Conservation (phyloP, 495 filamentous ascomycete genomes). For the Peziza echinospora region DNA sequence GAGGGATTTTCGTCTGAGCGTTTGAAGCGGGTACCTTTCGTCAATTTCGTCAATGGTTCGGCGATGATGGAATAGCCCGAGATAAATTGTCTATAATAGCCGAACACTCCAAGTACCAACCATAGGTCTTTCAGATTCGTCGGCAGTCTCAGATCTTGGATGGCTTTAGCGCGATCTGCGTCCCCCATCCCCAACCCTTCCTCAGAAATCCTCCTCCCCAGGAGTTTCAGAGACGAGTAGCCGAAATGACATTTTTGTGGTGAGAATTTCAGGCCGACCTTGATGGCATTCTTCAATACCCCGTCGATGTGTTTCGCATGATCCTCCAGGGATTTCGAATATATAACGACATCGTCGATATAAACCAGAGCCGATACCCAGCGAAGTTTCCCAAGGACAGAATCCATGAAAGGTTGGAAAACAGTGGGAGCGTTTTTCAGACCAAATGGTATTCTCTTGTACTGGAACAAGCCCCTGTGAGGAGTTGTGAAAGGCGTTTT, state of each 20-base stretch:
- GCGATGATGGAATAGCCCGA: background rate
- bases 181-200: background rate
- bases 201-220: background rate
- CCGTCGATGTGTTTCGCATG: background rate
- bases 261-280: background rate
- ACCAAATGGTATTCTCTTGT: background rate
- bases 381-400: background rate
- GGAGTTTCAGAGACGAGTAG: background rate
- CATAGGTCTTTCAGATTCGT: background rate
- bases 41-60: background rate
- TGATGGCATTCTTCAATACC: background rate
- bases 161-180: background rate
- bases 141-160: background rate
- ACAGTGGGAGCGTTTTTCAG: background rate
- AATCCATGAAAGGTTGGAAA: conserved; percentile 2
- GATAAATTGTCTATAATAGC: conserved; percentile 1
- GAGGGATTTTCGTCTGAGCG: too few relatives aligned
- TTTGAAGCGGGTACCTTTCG: too few relatives aligned
- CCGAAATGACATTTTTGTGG: background rate
- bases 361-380: background rate
- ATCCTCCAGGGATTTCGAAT: background rate
- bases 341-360: background rate
- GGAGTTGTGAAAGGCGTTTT: background rate
- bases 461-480: background rate
- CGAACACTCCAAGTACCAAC: conserved; percentile 1